Evolutionary conservation across 163 green algal genomes (phyloP).

Genomic region (Scenedesmus sp.): DNA sequence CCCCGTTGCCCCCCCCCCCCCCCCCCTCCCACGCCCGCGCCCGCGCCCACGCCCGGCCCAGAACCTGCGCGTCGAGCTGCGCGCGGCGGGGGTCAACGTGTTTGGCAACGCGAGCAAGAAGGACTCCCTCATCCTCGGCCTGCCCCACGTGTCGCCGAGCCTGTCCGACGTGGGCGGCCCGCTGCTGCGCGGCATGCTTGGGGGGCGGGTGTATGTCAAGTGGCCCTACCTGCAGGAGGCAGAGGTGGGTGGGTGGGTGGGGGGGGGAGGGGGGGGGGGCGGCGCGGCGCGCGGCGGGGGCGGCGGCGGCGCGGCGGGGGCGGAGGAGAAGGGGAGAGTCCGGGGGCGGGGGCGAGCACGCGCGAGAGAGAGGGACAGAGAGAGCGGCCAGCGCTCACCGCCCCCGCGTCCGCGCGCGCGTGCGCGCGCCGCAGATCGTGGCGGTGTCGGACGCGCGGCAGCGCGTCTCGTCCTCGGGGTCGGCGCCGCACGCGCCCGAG

Average conservation of each 20-base stretch:
- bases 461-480: slow-evolving; percentile 25
- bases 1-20: not conserved
- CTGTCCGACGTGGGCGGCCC: slow-evolving; percentile 32
- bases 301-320: no score
- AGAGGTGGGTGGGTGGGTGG: slow-evolving; percentile 33
- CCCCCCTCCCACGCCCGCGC: not conserved
- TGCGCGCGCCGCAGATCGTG: slow-evolving; percentile 62
- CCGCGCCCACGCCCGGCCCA: no score
- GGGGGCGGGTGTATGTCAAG: slow-evolving; percentile 80
- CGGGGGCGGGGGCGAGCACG: no score
- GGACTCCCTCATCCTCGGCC: slow-evolving; percentile 83
- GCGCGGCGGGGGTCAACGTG: slow-evolving; percentile 76
- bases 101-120: slow-evolving; percentile 84
- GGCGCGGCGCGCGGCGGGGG: no score
- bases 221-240: slow-evolving; percentile 89
- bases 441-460: slow-evolving; percentile 68
- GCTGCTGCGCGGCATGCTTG: slow-evolving; percentile 61
- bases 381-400: no score
- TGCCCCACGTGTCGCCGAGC: slow-evolving; percentile 60
- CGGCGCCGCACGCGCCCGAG: slow-evolving; percentile 16
- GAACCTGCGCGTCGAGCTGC: slow-evolving; percentile 50
- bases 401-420: no score
- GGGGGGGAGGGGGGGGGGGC: no score
- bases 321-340: no score
- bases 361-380: no score